Evolutionary conservation across 345 rosid species (phyloP), one percentile per base, ranked within the genome.

Genomic region (Ceriops zippeliana): DNA sequence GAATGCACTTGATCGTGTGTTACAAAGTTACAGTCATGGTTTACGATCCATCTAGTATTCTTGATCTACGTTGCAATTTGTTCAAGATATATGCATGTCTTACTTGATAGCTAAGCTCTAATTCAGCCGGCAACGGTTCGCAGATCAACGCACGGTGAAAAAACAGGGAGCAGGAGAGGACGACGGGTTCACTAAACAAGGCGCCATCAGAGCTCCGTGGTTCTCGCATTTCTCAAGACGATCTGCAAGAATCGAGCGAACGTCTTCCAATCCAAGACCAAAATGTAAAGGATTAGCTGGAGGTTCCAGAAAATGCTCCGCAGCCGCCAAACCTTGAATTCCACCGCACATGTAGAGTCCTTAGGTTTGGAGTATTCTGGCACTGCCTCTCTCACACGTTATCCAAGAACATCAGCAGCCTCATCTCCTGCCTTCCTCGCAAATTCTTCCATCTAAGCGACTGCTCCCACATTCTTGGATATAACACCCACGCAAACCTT

Each of bases 401-500:
- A 79, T 28, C 67, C 57, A 8, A 70, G 56, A 46, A 62, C 76
- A 2, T 0, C 26, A 24, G 61, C 38, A 34, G 31, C 76, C 60
- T 19, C 71, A 4, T 2, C 24, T 5, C 57, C 62, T 5, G 53
- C 71, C 5, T 27, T 37, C 63, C 21, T 67, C 56, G 52, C 62
- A 49, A 73, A 67, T 35, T 67, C 67, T 35, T 73, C 62, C 67
- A 73, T 7, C 34, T 66, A 28, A n/a, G 61, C 62, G 28, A 46
- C 26, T 0, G 71, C 66, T 61, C 76, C 71, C 62, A 37, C 24
- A 53, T 65, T 68, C 60, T 65, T 72, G 27, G 77, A 69, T 51
- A 68, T 75, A 2, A 71, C 74, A 5, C 82, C 82, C 82, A 75
- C 68, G 30, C 82, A 75, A 6, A 67, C 52, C 71, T 37, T 71